phyloP scores from a whole-genome alignment of 495 filamentous ascomycete species.

The Penicillium bovifimosum region DNA sequence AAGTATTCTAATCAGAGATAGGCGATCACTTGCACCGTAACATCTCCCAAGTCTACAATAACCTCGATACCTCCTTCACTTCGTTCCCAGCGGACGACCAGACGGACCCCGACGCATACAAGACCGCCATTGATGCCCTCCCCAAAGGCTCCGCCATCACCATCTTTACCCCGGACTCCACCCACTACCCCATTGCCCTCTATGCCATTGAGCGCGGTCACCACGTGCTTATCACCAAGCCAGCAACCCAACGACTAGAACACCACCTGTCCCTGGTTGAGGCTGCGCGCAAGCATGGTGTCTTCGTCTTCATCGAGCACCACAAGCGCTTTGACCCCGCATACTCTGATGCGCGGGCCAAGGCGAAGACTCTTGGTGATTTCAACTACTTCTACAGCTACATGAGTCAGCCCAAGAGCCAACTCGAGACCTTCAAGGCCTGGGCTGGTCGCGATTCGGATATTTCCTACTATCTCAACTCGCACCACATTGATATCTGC shows the following conservation, averaged over 20 bases:
- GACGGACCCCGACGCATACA: slow-evolving; percentile 78
- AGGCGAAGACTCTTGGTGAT: slow-evolving; percentile 70
- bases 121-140: slow-evolving; percentile 79
- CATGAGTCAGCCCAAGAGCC: slow-evolving; percentile 91
- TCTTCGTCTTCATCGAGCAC: slow-evolving; percentile 93
- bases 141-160: slow-evolving; percentile 84
- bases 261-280: slow-evolving; percentile 72
- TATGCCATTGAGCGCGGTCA: slow-evolving; percentile 83
- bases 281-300: slow-evolving; percentile 65
- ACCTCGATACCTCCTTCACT: slow-evolving; percentile 73
- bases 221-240: slow-evolving; percentile 93
- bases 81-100: slow-evolving; percentile 71
- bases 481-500: slow-evolving; percentile 85
- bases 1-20: slow-evolving; percentile 23
- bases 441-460: slow-evolving; percentile 91
- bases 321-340: slow-evolving; percentile 94
- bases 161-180: slow-evolving; percentile 93
- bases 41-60: slow-evolving; percentile 82
- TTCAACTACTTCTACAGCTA: slow-evolving; percentile 98
- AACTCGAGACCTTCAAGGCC: slow-evolving; percentile 92
- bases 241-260: slow-evolving; percentile 76
- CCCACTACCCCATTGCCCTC: slow-evolving; percentile 89
- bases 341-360: slow-evolving; percentile 75
- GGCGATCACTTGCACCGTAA: slow-evolving; percentile 84
- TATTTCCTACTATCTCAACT: slow-evolving; percentile 93